Base-by-base conservation (phyloP, 2,329 filamentous ascomycete genomes). In the Albifimbria verrucaria region DNA sequence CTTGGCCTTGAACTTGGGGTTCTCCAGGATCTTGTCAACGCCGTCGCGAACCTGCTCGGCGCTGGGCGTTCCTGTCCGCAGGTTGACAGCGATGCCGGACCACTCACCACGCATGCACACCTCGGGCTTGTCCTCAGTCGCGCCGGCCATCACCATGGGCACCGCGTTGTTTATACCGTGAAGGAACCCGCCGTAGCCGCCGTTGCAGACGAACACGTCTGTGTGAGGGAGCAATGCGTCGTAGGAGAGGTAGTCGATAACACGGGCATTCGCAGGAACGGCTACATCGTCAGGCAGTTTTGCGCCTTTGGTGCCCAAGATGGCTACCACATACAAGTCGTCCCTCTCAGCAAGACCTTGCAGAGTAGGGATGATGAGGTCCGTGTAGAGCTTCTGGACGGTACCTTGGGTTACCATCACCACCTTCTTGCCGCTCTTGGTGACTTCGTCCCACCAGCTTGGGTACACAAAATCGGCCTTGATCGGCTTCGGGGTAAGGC, bases 321-420 rank as follows among this genome's bases (percentile, higher is more conserved):
- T 62, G 4, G 58, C 69, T 15, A 72, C 59, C 17, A 71, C 59
- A 6, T 72, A 49, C 7, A 71, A 21, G 42, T 81, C 76, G 1
- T 71, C 62, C 0, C 72, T 65, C 44, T 66, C 60, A 4, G 68
- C 69, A 7, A 82, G 67, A 0, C 67, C 78, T 7, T 64, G 49
- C 21, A 81, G 64, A 0, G 77, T 71, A 1, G 79, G 78, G 2
- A 76, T 55, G 15, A 80, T 58, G 3, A 82, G 68, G 24, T 78
- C 65, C 7, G 59, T 57, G 52, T 72, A 72, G 20, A 74, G 62
- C 20, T 59, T 57, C 9, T 67, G 69, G 3, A 77, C 57, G 3
- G 78, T 81, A 4, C 78, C 78, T 57, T 80, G 78, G 1, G 72
- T 69, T 6, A 80, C 76, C 20, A 72, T 66, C 5, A 81, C 63